Conservation (phyloP, 768 basidiomycete species). For the Lactarius akahatsu region DNA sequence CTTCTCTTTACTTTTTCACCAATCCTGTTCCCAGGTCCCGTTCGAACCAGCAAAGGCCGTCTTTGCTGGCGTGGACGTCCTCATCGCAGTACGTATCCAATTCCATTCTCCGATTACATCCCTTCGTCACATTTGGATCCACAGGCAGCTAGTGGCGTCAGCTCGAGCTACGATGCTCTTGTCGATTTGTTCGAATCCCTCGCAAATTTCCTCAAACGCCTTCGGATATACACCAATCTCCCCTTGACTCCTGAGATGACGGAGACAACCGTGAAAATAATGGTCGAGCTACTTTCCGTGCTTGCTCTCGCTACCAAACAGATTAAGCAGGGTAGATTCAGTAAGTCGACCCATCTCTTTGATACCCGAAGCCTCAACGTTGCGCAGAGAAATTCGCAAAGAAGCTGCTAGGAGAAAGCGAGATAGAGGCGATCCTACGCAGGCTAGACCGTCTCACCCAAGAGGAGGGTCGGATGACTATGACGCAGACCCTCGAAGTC, state of each 20-base stretch:
- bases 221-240: too few relatives aligned
- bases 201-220: too few relatives aligned
- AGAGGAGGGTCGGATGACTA: slow-evolving; percentile 4
- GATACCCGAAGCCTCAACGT: not conserved
- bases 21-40: not conserved
- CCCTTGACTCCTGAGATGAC: too few relatives aligned
- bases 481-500: not conserved
- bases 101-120: not conserved
- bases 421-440: not conserved
- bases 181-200: too few relatives aligned
- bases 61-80: not conserved
- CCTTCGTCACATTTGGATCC: too few relatives aligned
- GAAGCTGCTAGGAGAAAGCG: slow-evolving; percentile 11
- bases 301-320: too few relatives aligned
- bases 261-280: too few relatives aligned
- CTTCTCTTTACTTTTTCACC: too few relatives aligned
- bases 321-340: too few relatives aligned
- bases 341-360: too few relatives aligned
- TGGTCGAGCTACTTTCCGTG: too few relatives aligned
- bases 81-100: slow-evolving; percentile 2
- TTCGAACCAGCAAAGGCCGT: slow-evolving; percentile 8
- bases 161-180: too few relatives aligned
- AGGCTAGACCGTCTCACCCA: slow-evolving; percentile 1
- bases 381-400: slow-evolving; percentile 3
- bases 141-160: not conserved